A percentile compares a stretch with the other conserved stretches of the same genome.
Evolutionary conservation across 1,139 yeast species (phyloP).

Genomic region (Lodderomyces jiufengensis): DNA sequence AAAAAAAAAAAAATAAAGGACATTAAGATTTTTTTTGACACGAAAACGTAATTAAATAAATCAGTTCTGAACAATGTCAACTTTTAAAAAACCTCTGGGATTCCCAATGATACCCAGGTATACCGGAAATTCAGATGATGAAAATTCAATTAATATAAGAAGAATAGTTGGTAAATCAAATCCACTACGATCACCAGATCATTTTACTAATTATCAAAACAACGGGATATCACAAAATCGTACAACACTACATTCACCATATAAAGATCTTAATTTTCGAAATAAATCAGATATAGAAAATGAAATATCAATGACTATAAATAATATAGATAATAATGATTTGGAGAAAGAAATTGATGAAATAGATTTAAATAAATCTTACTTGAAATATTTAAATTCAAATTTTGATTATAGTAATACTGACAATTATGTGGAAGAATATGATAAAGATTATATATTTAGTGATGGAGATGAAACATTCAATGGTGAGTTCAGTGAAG

Average conservation of each 20-base stretch:
- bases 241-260: neutral
- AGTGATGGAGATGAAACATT: conserved; percentile 7
- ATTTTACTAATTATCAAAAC: conserved; percentile 7
- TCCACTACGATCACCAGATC: conserved; percentile 22
- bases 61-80: no score
- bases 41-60: no score
- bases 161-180: conserved; percentile 37
- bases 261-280: no score
- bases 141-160: conserved; percentile 40
- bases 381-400: conserved; percentile 7
- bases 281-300: conserved; percentile 6
- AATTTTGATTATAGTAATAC: conserved; percentile 8
- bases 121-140: conserved; percentile 43
- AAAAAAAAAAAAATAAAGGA: no score
- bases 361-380: conserved; percentile 9
- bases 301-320: conserved; percentile 6
- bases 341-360: conserved; percentile 11
- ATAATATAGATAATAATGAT: neutral
- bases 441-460: conserved; percentile 10
- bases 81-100: conserved; percentile 10
- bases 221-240: neutral
- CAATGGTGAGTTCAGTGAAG: conserved; percentile 10
- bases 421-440: conserved; percentile 10
- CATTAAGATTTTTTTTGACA: no score
- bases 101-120: conserved; percentile 27